A percentile compares a stretch with the other conserved stretches of the same genome.
These are phyloP conservation scores for Didymella exigua DNA, from an alignment of 2,329 filamentous ascomycete species.

Conservation along the genomic window DNA sequence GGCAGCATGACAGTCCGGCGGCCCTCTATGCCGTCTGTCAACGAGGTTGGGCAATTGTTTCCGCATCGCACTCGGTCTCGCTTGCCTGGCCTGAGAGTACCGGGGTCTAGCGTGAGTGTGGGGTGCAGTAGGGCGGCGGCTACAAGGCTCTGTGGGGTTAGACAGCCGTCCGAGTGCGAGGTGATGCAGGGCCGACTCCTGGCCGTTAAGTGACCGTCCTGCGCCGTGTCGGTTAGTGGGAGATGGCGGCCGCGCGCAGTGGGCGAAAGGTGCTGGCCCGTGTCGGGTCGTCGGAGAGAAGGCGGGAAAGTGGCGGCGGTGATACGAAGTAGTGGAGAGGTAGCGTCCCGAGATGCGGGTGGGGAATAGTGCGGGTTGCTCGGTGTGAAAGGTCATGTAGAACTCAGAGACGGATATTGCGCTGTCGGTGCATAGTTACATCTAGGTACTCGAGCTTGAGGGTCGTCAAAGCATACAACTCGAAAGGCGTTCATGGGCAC, in stretches of 20 bases:
- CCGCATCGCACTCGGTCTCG: neutral
- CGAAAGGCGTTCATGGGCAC: neutral
- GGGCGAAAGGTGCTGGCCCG: too few relatives aligned
- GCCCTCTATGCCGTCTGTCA: too few relatives aligned
- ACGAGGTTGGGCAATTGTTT: too few relatives aligned
- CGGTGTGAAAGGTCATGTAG: too few relatives aligned
- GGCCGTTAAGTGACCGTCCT: neutral
- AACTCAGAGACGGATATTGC: neutral
- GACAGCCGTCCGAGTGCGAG: neutral
- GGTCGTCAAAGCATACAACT: neutral
- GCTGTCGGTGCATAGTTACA: neutral
- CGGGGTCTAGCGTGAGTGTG: neutral
- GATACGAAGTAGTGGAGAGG: neutral
- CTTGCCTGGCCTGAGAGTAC: neutral
- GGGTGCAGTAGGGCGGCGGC: constrained; percentile 2
- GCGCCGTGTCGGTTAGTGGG: neutral
- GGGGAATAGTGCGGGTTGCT: too few relatives aligned
- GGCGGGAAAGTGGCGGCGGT: neutral
- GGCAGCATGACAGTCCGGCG: too few relatives aligned
- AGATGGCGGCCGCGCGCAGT: neutral
- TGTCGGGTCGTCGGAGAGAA: neutral
- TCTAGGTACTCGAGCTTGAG: neutral
- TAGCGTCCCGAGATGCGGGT: neutral
- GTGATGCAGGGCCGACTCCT: neutral
- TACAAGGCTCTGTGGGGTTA: neutral